A percentile compares a stretch with the other conserved stretches of the same genome.
Conservation (phyloP, 2,329 filamentous ascomycete species). For the Fusarium sp. region DNA sequence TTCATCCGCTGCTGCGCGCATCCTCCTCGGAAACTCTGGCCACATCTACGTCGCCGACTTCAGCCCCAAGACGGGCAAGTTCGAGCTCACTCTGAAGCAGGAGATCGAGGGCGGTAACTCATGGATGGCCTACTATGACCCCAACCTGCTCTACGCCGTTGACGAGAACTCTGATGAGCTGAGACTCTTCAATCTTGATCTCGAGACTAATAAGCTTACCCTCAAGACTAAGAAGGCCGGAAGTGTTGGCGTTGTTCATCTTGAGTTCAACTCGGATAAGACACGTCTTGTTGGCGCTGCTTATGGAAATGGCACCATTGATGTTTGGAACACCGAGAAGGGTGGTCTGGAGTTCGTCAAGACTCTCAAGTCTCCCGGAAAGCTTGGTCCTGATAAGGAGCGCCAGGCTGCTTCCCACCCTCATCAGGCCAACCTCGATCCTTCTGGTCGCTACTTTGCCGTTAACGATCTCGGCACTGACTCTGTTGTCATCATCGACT, state of each 20-base stretch:
- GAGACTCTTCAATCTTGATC: conserved; percentile 53
- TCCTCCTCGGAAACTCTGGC: conserved; percentile 55
- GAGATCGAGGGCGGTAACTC: conserved; percentile 53
- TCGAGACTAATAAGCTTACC: conserved; percentile 43
- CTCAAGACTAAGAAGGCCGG: conserved; percentile 46
- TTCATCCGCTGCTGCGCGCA: conserved; percentile 33
- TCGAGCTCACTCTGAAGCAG: conserved; percentile 50
- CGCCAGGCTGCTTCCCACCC: conserved; percentile 52
- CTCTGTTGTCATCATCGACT: conserved; percentile 57
- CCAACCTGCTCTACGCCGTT: conserved; percentile 56
- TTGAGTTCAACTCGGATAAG: conserved; percentile 57
- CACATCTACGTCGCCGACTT: conserved; percentile 55
- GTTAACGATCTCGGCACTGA: conserved; percentile 62
- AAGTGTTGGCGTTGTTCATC: conserved; percentile 57
- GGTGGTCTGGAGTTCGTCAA: conserved; percentile 52
- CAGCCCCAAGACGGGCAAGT: conserved; percentile 47
- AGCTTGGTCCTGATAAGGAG: conserved; percentile 47
- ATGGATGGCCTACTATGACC: conserved; percentile 57
- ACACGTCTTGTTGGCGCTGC: conserved; percentile 57
- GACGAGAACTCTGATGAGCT: conserved; percentile 57
- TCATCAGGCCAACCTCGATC: conserved; percentile 60
- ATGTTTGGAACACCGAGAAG: conserved; percentile 57
- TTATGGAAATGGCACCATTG: conserved; percentile 54
- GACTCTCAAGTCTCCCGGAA: conserved; percentile 48
- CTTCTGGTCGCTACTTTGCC: conserved; percentile 59